Evolutionary conservation across 768 basidiomycete species (phyloP).

Genomic region (Mycena maculata): DNA sequence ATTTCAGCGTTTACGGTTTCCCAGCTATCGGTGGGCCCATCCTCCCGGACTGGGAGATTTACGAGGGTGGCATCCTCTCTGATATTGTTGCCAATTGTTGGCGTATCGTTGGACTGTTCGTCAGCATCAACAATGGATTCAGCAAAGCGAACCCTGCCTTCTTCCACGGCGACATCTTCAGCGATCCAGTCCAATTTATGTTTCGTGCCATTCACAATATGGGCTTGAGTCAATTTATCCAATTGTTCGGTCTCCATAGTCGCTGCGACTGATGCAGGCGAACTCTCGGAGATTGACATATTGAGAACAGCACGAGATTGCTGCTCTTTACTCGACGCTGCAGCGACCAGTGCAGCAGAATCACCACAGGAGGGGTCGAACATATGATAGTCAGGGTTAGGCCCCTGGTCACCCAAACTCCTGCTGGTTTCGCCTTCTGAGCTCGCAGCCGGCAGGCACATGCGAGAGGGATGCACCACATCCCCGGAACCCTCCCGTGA

Average conservation of each 20-base stretch:
- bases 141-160: background rate
- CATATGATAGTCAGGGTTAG: no score
- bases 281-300: constrained; percentile 6
- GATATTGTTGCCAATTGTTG: no score
- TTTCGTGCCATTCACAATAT: constrained; percentile 19
- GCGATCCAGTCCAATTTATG: constrained; percentile 16
- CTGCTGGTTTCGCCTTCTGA: no score
- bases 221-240: background rate
- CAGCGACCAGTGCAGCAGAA: constrained; percentile 6
- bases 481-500: no score
- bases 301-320: no score
- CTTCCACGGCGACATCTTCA: background rate
- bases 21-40: background rate
- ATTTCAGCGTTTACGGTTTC: constrained; percentile 2
- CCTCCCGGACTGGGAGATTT: background rate
- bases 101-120: no score
- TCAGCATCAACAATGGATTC: background rate
- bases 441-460: no score
- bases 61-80: background rate
- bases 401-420: no score
- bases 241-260: constrained; percentile 7
- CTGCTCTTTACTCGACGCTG: no score
- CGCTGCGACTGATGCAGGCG: background rate
- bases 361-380: constrained; percentile 8
- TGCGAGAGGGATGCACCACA: no score